Percentiles rank a stretch among this genome's conserved stretches.
Conservation (phyloP, 2,329 filamentous ascomycete genomes). For the Pyrenophora graminea region DNA sequence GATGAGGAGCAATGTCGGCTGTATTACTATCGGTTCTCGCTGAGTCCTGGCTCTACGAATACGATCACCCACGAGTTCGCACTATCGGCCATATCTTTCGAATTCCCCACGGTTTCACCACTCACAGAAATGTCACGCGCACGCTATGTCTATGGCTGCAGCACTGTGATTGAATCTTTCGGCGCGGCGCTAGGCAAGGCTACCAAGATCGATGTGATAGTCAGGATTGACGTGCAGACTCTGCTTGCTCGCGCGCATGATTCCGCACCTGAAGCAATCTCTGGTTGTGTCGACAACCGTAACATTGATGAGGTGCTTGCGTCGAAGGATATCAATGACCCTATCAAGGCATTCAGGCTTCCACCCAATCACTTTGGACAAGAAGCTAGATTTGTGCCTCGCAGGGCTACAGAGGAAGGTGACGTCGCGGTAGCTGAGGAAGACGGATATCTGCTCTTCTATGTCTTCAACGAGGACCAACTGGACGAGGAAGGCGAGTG, state of each 20-base stretch:
- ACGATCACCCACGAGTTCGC: slow-evolving; percentile 66
- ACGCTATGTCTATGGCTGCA: slow-evolving; percentile 70
- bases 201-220: slow-evolving; percentile 68
- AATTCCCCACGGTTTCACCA: slow-evolving; percentile 66
- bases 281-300: slow-evolving; percentile 66
- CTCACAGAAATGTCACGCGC: slow-evolving; percentile 60
- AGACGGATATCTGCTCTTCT: slow-evolving; percentile 69
- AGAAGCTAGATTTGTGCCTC: slow-evolving; percentile 67
- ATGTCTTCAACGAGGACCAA: slow-evolving; percentile 71
- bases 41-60: slow-evolving; percentile 43
- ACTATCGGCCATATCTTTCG: slow-evolving; percentile 67
- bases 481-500: slow-evolving; percentile 58
- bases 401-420: slow-evolving; percentile 13
- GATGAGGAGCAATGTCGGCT: slow-evolving; percentile 70
- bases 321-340: slow-evolving; percentile 51
- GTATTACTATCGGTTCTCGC: slow-evolving; percentile 68
- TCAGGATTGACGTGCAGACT: slow-evolving; percentile 62
- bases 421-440: slow-evolving; percentile 55
- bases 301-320: slow-evolving; percentile 58
- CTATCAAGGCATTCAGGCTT: slow-evolving; percentile 65
- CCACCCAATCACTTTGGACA: slow-evolving; percentile 67
- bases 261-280: slow-evolving; percentile 55
- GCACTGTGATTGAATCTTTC: slow-evolving; percentile 61
- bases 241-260: slow-evolving; percentile 60
- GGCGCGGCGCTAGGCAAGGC: slow-evolving; percentile 65